A percentile compares a stretch with the other conserved stretches of the same genome.
phyloP scores from a whole-genome alignment of 2,329 filamentous ascomycete species.

The Apiospora sp. region DNA sequence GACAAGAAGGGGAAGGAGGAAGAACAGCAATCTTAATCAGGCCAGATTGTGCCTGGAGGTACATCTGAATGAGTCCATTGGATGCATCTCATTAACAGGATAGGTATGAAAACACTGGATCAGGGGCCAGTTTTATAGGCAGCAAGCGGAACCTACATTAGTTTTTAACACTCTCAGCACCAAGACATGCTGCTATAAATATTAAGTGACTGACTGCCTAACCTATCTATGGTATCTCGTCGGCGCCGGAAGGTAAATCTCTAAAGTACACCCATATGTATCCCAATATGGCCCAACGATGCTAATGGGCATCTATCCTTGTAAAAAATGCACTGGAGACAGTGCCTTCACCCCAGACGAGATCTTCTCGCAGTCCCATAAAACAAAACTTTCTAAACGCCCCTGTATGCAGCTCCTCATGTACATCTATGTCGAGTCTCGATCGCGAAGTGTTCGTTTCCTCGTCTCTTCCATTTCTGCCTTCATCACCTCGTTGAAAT shows the following conservation, averaged over 20 bases:
- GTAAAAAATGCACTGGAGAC: background rate
- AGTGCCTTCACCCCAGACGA: background rate
- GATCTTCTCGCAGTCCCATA: background rate
- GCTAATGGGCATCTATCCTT: background rate
- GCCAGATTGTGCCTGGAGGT: too few species aligned
- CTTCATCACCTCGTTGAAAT: slow-evolving; percentile 62
- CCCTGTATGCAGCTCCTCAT: background rate
- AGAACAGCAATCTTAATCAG: too few species aligned
- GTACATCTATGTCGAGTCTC: background rate
- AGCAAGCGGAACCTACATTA: too few species aligned
- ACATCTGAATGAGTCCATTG: too few species aligned
- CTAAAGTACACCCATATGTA: background rate
- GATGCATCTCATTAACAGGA: too few species aligned
- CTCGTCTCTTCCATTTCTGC: slow-evolving; percentile 63
- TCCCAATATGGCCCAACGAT: background rate
- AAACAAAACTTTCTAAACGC: slow-evolving; percentile 14
- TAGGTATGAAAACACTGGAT: too few species aligned
- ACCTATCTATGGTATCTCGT: background rate
- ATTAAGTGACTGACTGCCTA: background rate
- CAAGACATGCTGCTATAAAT: too few species aligned
- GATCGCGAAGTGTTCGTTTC: slow-evolving; percentile 37
- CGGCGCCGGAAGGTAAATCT: background rate
- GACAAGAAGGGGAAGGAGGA: too few species aligned
- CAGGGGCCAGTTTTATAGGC: too few species aligned
- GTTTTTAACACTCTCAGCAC: too few species aligned